Evolutionary conservation across 352 stramenopile genomes (phyloP), one percentile per base, ranked within the genome.

Genomic region (Nothophytophthora sp.): DNA sequence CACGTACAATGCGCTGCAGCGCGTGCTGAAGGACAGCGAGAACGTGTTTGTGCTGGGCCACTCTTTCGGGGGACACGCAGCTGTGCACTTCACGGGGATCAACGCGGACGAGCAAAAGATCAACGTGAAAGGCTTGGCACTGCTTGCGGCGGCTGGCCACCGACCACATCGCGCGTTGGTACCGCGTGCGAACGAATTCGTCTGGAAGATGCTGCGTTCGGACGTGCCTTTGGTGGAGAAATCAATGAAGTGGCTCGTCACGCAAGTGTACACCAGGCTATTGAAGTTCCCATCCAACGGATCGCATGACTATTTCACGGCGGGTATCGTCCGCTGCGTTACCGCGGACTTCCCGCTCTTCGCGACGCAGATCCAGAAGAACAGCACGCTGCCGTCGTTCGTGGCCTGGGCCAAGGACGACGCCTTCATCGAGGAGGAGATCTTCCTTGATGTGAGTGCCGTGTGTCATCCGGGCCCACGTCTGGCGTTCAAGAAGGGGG

Each of bases 381-480:
- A 70, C 15, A 24, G 44, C 10, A 29, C 86, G 1, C 68, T 77
- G 10, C 64, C 73, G 23, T 62, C 43, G 35, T 63, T 90, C 40
- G 36, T 86, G 9, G 79, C 77, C 6, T 90, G 75, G 75, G 75
- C 77, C 0, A 60, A 59, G 32, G 70, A 90, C 40, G 80, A 92
- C 50, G 60, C 40, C 10, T 65, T 90, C 20, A 85, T 92, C 24
- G 67, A 88, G 41, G 60, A 81, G 20, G 60, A 73, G 15, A 72
- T 90, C 23, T 75, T 74, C n/a, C 37, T 57, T 6, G 58, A 70
- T 13, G 60, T 86, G 29, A 75, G 64, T 20, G 48, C 42, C 1
- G 37, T 50, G 2, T 73, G 76, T 7, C 55, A 67, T 34, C 58
- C 67, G 1, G 60, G 63, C 0, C 64, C 55, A 11, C 77, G 76